Percentiles rank a stretch among this genome's conserved stretches.
Conservation (phyloP, 257 asterid species). For the Solanum virginianum region DNA sequence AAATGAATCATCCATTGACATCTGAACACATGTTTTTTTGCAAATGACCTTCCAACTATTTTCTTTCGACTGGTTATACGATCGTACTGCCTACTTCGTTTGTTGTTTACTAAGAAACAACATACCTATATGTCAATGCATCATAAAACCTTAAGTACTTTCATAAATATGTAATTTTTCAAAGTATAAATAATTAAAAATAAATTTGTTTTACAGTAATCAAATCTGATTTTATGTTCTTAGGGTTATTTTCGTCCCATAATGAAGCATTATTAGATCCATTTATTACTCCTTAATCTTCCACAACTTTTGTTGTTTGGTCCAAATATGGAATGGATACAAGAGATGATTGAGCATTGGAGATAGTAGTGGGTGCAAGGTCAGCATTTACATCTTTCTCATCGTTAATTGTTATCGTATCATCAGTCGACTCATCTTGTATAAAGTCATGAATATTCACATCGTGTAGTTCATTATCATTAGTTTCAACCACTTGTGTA, state of each 20-base stretch:
- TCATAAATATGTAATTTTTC: no score
- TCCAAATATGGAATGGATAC: not conserved
- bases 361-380: not conserved
- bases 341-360: not conserved
- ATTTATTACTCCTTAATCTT: fast-evolving
- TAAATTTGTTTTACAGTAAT: not conserved
- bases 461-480: not conserved
- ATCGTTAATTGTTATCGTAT: no score
- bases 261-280: no score
- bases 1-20: no score
- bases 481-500: not conserved
- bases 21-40: not conserved
- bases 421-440: not conserved
- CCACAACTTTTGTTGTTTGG: no score
- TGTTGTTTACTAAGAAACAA: no score
- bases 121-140: not conserved
- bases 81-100: no score
- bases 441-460: no score
- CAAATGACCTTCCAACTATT: not conserved
- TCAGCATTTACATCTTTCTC: not conserved
- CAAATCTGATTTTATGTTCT: not conserved
- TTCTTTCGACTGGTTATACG: not conserved
- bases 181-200: no score
- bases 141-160: no score
- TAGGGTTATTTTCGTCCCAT: not conserved